Base-by-base conservation (phyloP, 1,284 basidiomycete species). In the Puccinia coronata region DNA sequence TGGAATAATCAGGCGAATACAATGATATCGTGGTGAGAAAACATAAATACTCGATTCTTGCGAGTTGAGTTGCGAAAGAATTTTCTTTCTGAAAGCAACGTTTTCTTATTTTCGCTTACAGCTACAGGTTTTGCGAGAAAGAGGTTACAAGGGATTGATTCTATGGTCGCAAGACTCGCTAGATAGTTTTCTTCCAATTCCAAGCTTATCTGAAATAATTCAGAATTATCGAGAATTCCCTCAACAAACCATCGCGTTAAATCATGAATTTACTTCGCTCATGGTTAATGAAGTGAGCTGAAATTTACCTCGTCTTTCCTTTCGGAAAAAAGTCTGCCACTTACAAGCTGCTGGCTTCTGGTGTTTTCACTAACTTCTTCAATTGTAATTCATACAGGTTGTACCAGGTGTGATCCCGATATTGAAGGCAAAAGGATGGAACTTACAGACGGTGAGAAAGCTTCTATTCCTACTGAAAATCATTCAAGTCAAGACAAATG, bases 111-210 rank as follows among this genome's bases (percentile, higher is more conserved):
- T 25, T 51, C 25, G 25, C 0, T 77, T 69, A 1, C 59, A 82
- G 16, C 75, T 84, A 1, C 51, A 83, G 36, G 78, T 86, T 11
- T 79, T 85, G 25, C 49, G 78, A 25, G 63, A 84, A 14, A 82
- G 84, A 11, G 84, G 85, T 11, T 85, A 85, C 82, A 83, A 82
- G 3, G 82, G 83, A 82, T 74, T 81, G 34, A 55, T 74, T 28
- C 25, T 74, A n/a, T 81, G 79, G 71, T 51, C n/a, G 20, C n/a
- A 80, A 51, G 78, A 71, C 39, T 71, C 69, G 41, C n/a, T 31
- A 41, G 78, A 80, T 28, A 57, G 39, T 20, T 23, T 43, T n/a
- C 25, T 9, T 0, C 14, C 25, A 11, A 36, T 57, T 12, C 78
- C 78, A 0, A 49, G 34, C 31, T 14, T 59, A 23, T 47, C 41